Evolutionary conservation across 169 alveolate genomes (phyloP).

Genomic region (Plasmodium cynomolgi): DNA sequence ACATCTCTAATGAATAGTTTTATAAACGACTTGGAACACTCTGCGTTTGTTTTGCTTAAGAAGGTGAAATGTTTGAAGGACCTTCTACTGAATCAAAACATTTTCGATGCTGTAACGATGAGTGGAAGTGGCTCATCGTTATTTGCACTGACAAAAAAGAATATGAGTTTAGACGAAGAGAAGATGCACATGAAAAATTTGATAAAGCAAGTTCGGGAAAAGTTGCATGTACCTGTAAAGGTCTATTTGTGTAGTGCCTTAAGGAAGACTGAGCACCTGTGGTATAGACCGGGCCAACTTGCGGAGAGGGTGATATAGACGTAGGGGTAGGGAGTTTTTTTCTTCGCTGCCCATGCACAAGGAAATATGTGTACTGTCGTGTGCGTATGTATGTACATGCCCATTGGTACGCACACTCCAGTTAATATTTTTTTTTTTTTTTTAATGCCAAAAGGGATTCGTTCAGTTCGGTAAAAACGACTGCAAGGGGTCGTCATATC

Average conservation of each 20-base stretch:
- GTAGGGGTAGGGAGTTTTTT: background rate
- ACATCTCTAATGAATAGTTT: constrained; percentile 10
- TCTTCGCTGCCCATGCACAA: background rate
- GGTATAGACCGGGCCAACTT: constrained; percentile 31
- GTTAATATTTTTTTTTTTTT: background rate
- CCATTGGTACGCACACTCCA: background rate
- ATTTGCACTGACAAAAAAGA: constrained; percentile 52
- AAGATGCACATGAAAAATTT: constrained; percentile 19
- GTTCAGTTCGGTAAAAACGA: background rate
- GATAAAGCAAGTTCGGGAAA: constrained; percentile 17
- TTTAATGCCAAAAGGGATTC: background rate
- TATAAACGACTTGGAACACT: constrained; percentile 52
- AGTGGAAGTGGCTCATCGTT: constrained; percentile 71
- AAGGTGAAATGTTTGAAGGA: constrained; percentile 39
- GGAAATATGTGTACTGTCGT: background rate
- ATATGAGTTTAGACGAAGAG: constrained; percentile 8
- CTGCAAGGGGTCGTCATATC: background rate
- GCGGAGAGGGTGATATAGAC: constrained; percentile 8
- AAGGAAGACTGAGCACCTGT: constrained; percentile 10
- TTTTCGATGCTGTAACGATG: constrained; percentile 64
- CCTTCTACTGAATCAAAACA: constrained; percentile 5
- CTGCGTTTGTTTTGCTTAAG: constrained; percentile 37
- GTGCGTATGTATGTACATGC: background rate
- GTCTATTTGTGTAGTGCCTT: constrained; percentile 23
- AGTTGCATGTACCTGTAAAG: constrained; percentile 20